Base-by-base conservation (phyloP, 164 flowering plant species). In the Paratinospora sagittata region DNA sequence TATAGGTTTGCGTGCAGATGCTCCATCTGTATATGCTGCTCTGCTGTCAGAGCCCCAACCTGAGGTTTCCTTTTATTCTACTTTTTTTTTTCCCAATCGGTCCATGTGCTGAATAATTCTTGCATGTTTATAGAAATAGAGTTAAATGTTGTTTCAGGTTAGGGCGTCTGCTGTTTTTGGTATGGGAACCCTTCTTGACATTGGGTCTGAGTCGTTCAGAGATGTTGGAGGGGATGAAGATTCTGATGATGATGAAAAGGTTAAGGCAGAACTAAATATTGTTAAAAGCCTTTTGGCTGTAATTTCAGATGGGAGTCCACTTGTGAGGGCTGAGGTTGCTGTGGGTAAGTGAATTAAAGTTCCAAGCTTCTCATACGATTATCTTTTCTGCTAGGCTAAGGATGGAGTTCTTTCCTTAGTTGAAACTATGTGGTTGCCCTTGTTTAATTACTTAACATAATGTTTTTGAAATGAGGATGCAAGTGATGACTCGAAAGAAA, bases 161-260 rank as follows among this genome's bases (percentile, higher is more conserved):
- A 87, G 99, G 81, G 97, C 99, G 27, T 85, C 97, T 63, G 94
- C 96, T 74, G 93, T 89, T 72, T 95, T 89, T 84, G 93, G 92
- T 23, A 66, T 95, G 69, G 97, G 93, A 55, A 90, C 94, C 72
- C 82, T 91, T 70, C 92, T 95, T 67, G 93, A 87, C 79, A 78
- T 85, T 78, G 99, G 92, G 52, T 82, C 84, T 79, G 87, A 88
- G 74, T 80, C 90, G 8, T 81, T 79, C 66, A 85, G 89, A 79
- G 92, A 89, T 79, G 83, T 75, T 78, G 83, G 72, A 49, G 93
- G 85, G 65, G 92, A 88, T 79, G 95, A 86, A 69, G 94, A 88
- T 24, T 78, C 61, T 84, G 97, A 92, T 88, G 97, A 90, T 84
- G 96, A 90, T 82, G 94, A 92, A 82, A 95, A 85, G 72, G 73